Percentiles rank a stretch among this genome's conserved stretches.
phyloP scores from a whole-genome alignment of 371 early-diverging fungal genomes.

The Coemansia sp. region DNA sequence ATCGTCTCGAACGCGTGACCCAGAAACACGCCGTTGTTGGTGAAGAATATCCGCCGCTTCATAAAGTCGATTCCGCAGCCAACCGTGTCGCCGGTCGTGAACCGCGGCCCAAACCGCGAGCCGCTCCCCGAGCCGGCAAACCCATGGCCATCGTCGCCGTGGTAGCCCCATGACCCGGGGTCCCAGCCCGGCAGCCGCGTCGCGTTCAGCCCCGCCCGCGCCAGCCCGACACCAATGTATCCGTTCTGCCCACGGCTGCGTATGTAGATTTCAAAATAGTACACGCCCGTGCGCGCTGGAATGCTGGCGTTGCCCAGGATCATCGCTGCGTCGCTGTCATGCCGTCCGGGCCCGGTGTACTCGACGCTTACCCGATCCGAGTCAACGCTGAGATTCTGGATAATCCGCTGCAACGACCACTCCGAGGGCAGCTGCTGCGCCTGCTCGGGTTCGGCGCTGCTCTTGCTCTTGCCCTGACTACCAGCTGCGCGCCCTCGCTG shows the following conservation, averaged over 20 bases:
- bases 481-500: neutral
- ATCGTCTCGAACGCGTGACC: conserved; percentile 56
- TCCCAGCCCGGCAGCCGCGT: conserved; percentile 87
- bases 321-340: conserved; percentile 80
- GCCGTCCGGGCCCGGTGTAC: conserved; percentile 68
- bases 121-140: conserved; percentile 83
- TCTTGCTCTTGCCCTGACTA: neutral
- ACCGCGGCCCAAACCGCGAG: conserved; percentile 84
- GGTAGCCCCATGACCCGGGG: conserved; percentile 79
- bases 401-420: conserved; percentile 17
- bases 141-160: conserved; percentile 88
- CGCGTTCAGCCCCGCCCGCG: conserved; percentile 55
- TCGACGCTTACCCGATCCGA: conserved; percentile 28
- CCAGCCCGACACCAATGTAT: conserved; percentile 88
- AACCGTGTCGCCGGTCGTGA: conserved; percentile 84
- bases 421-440: conserved; percentile 20
- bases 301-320: conserved; percentile 81
- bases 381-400: conserved; percentile 37
- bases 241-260: conserved; percentile 89
- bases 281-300: conserved; percentile 84
- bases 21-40: conserved; percentile 86
- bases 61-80: conserved; percentile 91
- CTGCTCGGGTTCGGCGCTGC: neutral
- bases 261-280: conserved; percentile 86
- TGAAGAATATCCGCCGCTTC: conserved; percentile 76